These are phyloP conservation scores for Xylaria longipes DNA, from an alignment of 495 filamentous ascomycete species.

Conservation along the genomic window DNA sequence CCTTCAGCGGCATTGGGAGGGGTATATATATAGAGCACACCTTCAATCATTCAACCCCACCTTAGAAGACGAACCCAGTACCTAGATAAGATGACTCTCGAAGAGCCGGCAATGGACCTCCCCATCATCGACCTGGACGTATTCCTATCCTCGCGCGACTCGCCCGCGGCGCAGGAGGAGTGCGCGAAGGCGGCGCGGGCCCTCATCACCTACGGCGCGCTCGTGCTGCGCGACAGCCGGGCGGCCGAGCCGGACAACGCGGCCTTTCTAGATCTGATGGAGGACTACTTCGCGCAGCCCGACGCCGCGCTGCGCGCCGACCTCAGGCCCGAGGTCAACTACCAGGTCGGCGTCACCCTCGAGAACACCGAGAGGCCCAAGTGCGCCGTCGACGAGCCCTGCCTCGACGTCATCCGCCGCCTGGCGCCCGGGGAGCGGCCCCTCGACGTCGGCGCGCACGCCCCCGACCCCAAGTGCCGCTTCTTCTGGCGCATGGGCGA, in stretches of 20 bases:
- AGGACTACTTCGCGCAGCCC: slow-evolving; percentile 62
- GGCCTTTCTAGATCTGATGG: slow-evolving; percentile 57
- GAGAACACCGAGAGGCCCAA: slow-evolving; percentile 63
- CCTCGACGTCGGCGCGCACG: slow-evolving; percentile 53
- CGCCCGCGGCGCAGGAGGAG: slow-evolving; percentile 49
- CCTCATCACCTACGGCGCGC: slow-evolving; percentile 56
- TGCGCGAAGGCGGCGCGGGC: slow-evolving; percentile 52
- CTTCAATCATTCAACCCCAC: not conserved
- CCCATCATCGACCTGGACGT: slow-evolving; percentile 60
- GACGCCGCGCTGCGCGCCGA: slow-evolving; percentile 46
- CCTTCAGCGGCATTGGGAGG: not conserved
- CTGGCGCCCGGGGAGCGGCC: slow-evolving; percentile 54
- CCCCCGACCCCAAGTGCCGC: slow-evolving; percentile 57
- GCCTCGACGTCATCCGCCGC: slow-evolving; percentile 53
- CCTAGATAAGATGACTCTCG: slow-evolving; percentile 12
- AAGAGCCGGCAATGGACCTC: slow-evolving; percentile 54
- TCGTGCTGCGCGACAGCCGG: slow-evolving; percentile 59
- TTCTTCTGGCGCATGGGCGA: slow-evolving; percentile 61
- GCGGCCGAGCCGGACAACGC: slow-evolving; percentile 56
- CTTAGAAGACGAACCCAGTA: not conserved
- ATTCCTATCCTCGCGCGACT: slow-evolving; percentile 47
- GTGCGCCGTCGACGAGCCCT: slow-evolving; percentile 60
- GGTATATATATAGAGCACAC: not conserved
- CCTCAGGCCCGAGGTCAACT: slow-evolving; percentile 56
- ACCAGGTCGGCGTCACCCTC: slow-evolving; percentile 60